These are phyloP conservation scores for Papiliotrema flavescens DNA, from an alignment of 1,284 basidiomycete genomes.

Conservation along the genomic window DNA sequence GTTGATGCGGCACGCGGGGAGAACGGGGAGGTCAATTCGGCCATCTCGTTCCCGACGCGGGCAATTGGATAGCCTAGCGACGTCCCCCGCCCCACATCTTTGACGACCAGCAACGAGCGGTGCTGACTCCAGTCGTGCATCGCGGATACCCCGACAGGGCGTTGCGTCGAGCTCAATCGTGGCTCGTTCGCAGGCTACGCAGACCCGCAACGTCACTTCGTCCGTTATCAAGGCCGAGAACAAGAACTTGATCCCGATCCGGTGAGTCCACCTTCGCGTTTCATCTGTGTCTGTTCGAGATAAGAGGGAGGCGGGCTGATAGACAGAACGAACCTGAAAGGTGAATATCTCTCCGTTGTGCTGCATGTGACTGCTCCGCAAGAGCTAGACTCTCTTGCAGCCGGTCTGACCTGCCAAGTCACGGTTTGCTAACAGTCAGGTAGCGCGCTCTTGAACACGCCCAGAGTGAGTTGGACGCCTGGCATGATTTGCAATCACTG, in stretches of 20 bases:
- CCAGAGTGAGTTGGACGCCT: slow-evolving; percentile 25
- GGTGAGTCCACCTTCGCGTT: not conserved
- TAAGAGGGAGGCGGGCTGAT: not conserved
- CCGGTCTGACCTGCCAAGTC: not conserved
- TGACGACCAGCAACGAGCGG: too few relatives aligned
- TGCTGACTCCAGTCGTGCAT: too few relatives aligned
- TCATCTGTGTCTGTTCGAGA: not conserved
- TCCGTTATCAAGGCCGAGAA: slow-evolving; percentile 11
- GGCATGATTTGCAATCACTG: not conserved
- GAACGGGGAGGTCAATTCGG: too few relatives aligned
- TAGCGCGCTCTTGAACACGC: slow-evolving; percentile 39
- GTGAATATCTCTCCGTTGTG: slow-evolving; percentile 8
- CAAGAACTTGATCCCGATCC: slow-evolving; percentile 9
- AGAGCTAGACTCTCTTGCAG: not conserved
- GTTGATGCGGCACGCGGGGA: too few relatives aligned
- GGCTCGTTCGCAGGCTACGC: not conserved
- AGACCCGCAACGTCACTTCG: slow-evolving; percentile 8
- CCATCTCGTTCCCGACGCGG: too few relatives aligned
- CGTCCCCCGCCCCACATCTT: too few relatives aligned
- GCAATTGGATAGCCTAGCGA: too few relatives aligned
- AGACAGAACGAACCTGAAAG: slow-evolving; percentile 29
- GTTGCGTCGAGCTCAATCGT: not conserved
- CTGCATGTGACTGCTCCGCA: not conserved
- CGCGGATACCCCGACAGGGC: not conserved
- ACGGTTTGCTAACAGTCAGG: slow-evolving; percentile 8